Percentiles rank a stretch among this genome's conserved stretches.
Evolutionary conservation across 169 alveolate genomes (phyloP).

Genomic region (Amoebophrya sp.): DNA sequence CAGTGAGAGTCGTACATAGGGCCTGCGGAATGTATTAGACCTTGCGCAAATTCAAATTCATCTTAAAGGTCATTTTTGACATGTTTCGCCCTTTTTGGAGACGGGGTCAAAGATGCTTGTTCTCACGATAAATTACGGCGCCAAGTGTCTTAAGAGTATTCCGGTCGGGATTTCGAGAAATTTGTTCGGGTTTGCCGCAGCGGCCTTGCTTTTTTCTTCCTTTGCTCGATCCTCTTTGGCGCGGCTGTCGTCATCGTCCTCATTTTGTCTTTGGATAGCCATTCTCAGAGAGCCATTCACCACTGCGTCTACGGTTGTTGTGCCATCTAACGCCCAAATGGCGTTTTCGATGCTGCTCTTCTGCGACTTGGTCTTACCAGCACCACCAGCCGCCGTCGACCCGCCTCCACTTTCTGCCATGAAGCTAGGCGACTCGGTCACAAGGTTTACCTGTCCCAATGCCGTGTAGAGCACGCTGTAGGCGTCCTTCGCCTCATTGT

Average conservation of each 20-base stretch:
- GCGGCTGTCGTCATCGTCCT: neutral
- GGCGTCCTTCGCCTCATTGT: neutral
- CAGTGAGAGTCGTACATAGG: neutral
- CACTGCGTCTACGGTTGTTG: neutral
- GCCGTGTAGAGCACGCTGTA: neutral
- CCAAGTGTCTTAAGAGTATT: too few species aligned
- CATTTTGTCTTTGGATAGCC: neutral
- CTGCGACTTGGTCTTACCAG: neutral
- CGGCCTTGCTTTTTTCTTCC: neutral
- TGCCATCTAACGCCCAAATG: neutral
- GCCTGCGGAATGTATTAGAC: too few species aligned
- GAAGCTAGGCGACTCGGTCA: neutral
- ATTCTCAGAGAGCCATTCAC: neutral
- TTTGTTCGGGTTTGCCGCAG: slow-evolving; percentile 10
- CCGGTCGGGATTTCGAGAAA: slow-evolving; percentile 10
- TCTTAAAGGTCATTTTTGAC: too few species aligned
- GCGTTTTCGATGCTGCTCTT: neutral
- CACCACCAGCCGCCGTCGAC: too few species aligned
- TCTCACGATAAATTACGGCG: too few species aligned
- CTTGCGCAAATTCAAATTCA: too few species aligned
- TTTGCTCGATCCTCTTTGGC: neutral
- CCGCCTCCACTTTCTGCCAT: neutral
- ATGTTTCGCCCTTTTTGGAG: too few species aligned
- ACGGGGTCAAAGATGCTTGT: too few species aligned
- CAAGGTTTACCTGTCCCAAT: neutral